A percentile compares a stretch with the other conserved stretches of the same genome.
These are phyloP conservation scores for Nephromyces sp. DNA, from an alignment of 169 alveolate species.

Conservation along the genomic window DNA sequence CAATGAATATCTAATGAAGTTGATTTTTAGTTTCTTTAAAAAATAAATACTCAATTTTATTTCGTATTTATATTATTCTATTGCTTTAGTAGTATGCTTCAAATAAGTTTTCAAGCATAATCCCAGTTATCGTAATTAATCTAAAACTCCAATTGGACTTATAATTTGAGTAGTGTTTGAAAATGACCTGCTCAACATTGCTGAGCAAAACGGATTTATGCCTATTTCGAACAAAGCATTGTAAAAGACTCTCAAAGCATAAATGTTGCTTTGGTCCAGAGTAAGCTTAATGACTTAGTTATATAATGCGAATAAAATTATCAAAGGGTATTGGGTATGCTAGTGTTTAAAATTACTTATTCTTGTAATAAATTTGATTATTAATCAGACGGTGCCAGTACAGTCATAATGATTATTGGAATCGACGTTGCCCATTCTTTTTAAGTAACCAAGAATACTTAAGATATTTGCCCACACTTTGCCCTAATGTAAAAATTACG, in stretches of 20 bases:
- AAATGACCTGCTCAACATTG: constrained; percentile 49
- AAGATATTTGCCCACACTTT: constrained; percentile 66
- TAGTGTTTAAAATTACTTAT: neutral
- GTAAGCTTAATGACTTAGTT: neutral
- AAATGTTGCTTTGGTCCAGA: constrained; percentile 9
- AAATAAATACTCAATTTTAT: too few relatives aligned
- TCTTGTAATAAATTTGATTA: neutral
- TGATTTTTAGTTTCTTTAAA: too few relatives aligned
- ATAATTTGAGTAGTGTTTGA: too few relatives aligned
- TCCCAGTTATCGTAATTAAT: too few relatives aligned
- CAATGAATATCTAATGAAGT: too few relatives aligned
- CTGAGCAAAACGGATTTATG: constrained; percentile 62
- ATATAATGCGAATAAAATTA: neutral
- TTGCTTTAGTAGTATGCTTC: too few relatives aligned
- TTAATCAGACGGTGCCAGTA: constrained; percentile 58
- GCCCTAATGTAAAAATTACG: constrained; percentile 53
- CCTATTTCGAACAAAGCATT: constrained; percentile 71
- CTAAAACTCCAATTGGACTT: too few relatives aligned
- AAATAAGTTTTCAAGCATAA: too few relatives aligned
- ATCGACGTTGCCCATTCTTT: constrained; percentile 68
- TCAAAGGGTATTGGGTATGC: neutral
- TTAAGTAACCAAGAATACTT: constrained; percentile 53
- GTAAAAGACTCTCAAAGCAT: constrained; percentile 52
- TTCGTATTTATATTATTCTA: too few relatives aligned
- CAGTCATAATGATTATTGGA: constrained; percentile 67